Percentiles rank a stretch among this genome's conserved stretches.
Evolutionary conservation across 2,329 filamentous ascomycete genomes (phyloP).

Genomic region (Alternaria triticina): DNA sequence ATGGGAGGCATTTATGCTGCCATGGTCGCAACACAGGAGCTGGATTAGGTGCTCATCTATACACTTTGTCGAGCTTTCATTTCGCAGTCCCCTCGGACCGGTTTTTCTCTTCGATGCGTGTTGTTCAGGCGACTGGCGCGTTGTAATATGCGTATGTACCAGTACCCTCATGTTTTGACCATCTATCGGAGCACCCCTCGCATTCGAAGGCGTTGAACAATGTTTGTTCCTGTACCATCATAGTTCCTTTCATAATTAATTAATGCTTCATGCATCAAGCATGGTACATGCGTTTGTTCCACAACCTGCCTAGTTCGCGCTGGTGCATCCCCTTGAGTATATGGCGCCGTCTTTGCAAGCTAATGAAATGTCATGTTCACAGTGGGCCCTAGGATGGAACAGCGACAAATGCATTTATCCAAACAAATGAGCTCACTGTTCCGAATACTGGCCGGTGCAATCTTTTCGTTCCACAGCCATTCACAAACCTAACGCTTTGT

Average conservation of each 20-base stretch:
- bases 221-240: background rate
- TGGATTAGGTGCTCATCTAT: conserved; percentile 27
- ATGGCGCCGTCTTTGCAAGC: background rate
- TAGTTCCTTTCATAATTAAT: background rate
- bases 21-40: conserved; percentile 47
- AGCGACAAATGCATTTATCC: background rate
- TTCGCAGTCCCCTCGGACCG: background rate
- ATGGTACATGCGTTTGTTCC: background rate
- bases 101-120: background rate
- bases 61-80: background rate
- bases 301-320: background rate
- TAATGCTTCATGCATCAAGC: background rate
- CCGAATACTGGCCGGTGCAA: background rate
- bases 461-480: background rate
- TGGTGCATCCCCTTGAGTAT: background rate
- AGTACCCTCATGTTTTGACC: background rate
- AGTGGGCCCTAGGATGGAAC: background rate
- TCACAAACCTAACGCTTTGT: background rate
- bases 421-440: background rate
- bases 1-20: conserved; percentile 43
- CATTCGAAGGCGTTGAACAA: background rate
- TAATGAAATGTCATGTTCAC: background rate
- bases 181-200: background rate
- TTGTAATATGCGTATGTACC: background rate
- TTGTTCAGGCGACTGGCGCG: background rate